phyloP scores from a whole-genome alignment of 306 rosid genomes.

The Comarum palustre region DNA sequence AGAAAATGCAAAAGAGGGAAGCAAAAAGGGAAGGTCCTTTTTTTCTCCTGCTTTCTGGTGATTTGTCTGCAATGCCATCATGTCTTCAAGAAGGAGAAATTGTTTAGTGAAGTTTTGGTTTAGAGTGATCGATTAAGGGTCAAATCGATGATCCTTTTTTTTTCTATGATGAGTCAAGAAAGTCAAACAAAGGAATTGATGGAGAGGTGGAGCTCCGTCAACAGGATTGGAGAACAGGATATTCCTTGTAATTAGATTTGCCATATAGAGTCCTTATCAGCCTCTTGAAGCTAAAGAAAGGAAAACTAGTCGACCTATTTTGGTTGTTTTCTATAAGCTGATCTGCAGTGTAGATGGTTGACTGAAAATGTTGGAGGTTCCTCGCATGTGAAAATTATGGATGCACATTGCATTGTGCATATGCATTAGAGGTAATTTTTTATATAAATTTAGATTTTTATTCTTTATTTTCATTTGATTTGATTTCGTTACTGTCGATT shows the following conservation, averaged over 20 bases:
- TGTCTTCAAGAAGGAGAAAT: constrained; percentile 9
- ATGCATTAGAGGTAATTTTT: too few relatives aligned
- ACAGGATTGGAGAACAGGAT: not conserved
- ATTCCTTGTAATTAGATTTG: not conserved
- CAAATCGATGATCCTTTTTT: not conserved
- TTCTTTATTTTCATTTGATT: too few relatives aligned
- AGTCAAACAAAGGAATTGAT: not conserved
- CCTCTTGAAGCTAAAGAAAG: too few relatives aligned
- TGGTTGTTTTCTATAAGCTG: too few relatives aligned
- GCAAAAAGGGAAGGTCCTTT: constrained; percentile 32
- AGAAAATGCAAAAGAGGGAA: not conserved
- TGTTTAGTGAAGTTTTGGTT: not conserved
- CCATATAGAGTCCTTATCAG: constrained; percentile 11
- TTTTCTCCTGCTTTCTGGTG: constrained; percentile 23
- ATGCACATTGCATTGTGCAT: too few relatives aligned
- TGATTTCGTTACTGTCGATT: too few relatives aligned
- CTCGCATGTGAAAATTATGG: too few relatives aligned
- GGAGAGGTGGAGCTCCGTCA: not conserved
- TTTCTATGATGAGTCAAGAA: not conserved
- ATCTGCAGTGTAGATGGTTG: too few relatives aligned
- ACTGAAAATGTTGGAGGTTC: too few relatives aligned
- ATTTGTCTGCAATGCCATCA: constrained; percentile 35
- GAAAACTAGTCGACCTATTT: too few relatives aligned
- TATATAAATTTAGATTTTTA: too few relatives aligned
- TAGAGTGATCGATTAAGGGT: not conserved